Percentiles rank a stretch among this genome's conserved stretches.
phyloP scores from a whole-genome alignment of 805 yeast species.

The Candida succiphila region DNA sequence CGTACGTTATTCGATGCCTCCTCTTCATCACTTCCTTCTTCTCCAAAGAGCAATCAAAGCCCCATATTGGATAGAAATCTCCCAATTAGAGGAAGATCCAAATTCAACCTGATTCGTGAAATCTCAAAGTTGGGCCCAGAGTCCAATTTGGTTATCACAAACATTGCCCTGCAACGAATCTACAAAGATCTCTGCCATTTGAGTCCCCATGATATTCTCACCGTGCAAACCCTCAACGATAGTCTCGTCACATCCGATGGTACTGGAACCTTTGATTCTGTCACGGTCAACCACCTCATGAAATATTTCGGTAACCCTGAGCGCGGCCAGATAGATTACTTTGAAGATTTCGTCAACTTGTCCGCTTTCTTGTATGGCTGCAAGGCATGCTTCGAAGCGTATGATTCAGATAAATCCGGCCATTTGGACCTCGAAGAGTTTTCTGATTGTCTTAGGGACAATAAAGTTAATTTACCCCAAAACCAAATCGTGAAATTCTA shows the following conservation, averaged over 20 bases:
- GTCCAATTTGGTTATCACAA: not conserved
- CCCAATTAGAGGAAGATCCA: not conserved
- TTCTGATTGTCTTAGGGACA: constrained; percentile 13
- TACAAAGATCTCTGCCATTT: not conserved
- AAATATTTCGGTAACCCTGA: constrained; percentile 4
- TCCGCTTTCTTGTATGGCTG: constrained; percentile 22
- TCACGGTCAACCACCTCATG: constrained; percentile 3
- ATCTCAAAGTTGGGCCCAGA: no score
- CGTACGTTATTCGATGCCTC: not conserved
- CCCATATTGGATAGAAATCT: not conserved
- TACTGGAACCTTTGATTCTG: constrained; percentile 13
- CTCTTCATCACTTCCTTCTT: not conserved
- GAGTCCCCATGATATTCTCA: no score
- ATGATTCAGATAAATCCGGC: constrained; percentile 18
- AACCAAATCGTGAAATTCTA: constrained; percentile 11
- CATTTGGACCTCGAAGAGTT: constrained; percentile 18
- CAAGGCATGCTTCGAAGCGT: constrained; percentile 17
- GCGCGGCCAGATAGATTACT: constrained; percentile 7
- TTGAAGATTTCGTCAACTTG: constrained; percentile 17
- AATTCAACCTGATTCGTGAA: not conserved
- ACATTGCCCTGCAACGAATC: not conserved
- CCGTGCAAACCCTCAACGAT: no score
- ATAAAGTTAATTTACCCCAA: constrained; percentile 15
- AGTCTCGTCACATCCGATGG: constrained; percentile 8
- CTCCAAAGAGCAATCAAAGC: not conserved